Conservation (phyloP, 2,329 filamentous ascomycete species). For the Exophiala dermatitidis region DNA sequence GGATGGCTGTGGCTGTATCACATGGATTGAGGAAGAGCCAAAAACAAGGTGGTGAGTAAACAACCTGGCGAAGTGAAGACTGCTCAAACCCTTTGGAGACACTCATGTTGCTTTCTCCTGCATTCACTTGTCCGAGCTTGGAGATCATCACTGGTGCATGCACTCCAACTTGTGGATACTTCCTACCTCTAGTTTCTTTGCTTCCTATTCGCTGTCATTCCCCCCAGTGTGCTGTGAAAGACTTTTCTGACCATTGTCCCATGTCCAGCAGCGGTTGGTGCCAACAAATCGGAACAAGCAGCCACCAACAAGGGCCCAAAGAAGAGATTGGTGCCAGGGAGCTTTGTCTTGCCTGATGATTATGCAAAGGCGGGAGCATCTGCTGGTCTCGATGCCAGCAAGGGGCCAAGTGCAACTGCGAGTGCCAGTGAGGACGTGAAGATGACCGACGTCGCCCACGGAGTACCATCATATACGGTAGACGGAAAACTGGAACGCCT, state of each 20-base stretch:
- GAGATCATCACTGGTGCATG: too few species aligned
- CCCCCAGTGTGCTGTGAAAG: not conserved
- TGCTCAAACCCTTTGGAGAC: too few species aligned
- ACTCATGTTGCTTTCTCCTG: too few species aligned
- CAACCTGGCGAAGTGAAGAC: too few species aligned
- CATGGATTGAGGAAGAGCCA: too few species aligned
- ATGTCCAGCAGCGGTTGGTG: not conserved
- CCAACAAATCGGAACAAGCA: not conserved
- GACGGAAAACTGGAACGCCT: conserved; percentile 26
- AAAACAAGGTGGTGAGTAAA: too few species aligned
- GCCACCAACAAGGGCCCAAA: conserved; percentile 2
- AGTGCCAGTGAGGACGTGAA: too few species aligned
- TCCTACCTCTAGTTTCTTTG: too few species aligned
- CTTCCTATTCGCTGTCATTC: too few species aligned
- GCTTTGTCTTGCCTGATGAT: not conserved
- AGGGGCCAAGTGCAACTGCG: too few species aligned
- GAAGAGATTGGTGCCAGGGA: not conserved
- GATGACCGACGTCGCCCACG: not conserved
- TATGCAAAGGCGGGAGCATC: not conserved
- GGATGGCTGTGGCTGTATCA: not conserved
- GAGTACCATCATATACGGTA: not conserved
- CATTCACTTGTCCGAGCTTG: too few species aligned
- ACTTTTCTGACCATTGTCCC: not conserved
- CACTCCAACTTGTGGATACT: too few species aligned
- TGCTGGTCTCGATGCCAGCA: not conserved